These are phyloP conservation scores for Magnaporthiopsis rhizophila DNA, from an alignment of 2,329 filamentous ascomycete genomes.

Conservation along the genomic window DNA sequence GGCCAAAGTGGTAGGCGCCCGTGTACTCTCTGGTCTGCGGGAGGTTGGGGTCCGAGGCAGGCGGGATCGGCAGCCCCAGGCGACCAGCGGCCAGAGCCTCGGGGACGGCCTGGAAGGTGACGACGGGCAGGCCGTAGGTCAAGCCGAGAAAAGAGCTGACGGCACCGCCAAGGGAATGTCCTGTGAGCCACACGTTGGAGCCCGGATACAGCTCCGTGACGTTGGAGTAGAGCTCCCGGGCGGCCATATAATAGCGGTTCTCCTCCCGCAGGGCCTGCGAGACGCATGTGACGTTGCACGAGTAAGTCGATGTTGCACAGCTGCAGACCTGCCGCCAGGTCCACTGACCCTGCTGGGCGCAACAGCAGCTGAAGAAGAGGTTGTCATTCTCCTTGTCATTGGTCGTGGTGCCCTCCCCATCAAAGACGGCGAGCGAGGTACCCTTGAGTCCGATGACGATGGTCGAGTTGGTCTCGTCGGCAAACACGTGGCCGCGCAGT, in stretches of 20 bases:
- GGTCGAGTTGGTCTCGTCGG: constrained; percentile 76
- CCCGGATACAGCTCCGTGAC: constrained; percentile 82
- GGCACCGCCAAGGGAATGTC: constrained; percentile 86
- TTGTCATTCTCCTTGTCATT: constrained; percentile 99
- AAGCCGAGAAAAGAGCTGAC: constrained; percentile 82
- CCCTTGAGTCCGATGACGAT: constrained; percentile 91
- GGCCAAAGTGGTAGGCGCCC: constrained; percentile 83
- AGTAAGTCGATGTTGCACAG: constrained; percentile 79
- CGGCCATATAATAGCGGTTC: constrained; percentile 85
- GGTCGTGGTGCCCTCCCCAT: constrained; percentile 92
- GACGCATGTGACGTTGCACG: constrained; percentile 89
- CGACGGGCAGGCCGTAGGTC: constrained; percentile 82
- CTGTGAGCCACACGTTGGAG: constrained; percentile 79
- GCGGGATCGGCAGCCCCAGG: constrained; percentile 77
- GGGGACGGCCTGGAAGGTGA: constrained; percentile 89
- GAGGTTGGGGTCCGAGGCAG: constrained; percentile 61
- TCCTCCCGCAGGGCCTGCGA: constrained; percentile 66
- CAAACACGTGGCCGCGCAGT: constrained; percentile 84
- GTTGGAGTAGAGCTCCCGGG: constrained; percentile 84
- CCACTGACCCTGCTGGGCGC: constrained; percentile 83
- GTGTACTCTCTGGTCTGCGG: constrained; percentile 67
- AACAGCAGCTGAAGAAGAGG: constrained; percentile 96
- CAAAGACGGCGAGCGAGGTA: constrained; percentile 82
- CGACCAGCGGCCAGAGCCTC: constrained; percentile 81
- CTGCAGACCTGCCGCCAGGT: constrained; percentile 90